Evolutionary conservation across 2,329 filamentous ascomycete species (phyloP).

Genomic region (Talaromyces sp.): DNA sequence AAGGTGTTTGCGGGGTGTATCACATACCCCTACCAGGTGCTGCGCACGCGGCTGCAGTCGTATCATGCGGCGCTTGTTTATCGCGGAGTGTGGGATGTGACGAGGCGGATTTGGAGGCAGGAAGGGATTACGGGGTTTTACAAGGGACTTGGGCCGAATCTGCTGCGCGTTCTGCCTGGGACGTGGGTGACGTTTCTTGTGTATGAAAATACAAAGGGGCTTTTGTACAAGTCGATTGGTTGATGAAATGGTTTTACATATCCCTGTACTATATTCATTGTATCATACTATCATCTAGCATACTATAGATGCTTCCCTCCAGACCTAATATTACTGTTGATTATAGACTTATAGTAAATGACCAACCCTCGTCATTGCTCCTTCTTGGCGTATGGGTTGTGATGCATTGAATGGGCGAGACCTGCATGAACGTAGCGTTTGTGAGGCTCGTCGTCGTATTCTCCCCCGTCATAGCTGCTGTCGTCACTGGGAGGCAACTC

Average conservation of each 20-base stretch:
- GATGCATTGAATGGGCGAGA: not conserved
- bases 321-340: not conserved
- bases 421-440: slow-evolving; percentile 4
- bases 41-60: slow-evolving; percentile 81
- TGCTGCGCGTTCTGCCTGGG: slow-evolving; percentile 86
- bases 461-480: slow-evolving; percentile 8
- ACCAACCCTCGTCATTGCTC: not conserved
- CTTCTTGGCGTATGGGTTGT: not conserved
- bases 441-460: slow-evolving; percentile 8
- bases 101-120: slow-evolving; percentile 66
- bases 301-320: not conserved
- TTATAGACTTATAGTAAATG: not conserved
- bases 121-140: slow-evolving; percentile 86
- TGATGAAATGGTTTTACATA: not conserved
- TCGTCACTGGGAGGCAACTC: slow-evolving; percentile 3
- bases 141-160: slow-evolving; percentile 79
- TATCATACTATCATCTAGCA: not conserved
- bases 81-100: slow-evolving; percentile 66
- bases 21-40: slow-evolving; percentile 93
- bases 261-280: not conserved
- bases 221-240: slow-evolving; percentile 26
- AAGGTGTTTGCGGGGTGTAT: slow-evolving; percentile 86
- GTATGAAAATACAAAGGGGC: slow-evolving; percentile 85
- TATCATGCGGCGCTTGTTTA: slow-evolving; percentile 69
- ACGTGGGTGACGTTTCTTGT: slow-evolving; percentile 97